phyloP scores from a whole-genome alignment of 805 yeast genomes.

The Yamadazyma kitorensis region DNA sequence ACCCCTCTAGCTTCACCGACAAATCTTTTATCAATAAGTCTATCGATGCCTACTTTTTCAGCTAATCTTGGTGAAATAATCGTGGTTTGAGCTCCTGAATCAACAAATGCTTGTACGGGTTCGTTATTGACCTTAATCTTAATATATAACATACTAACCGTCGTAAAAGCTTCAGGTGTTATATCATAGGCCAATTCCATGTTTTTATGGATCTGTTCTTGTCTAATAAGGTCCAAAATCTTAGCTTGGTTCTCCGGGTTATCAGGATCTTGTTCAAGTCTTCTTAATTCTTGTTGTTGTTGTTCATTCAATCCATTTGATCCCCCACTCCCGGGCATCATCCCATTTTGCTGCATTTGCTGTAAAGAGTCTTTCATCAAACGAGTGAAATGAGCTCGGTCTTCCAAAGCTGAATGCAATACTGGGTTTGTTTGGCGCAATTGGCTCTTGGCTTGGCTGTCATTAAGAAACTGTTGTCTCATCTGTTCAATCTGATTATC shows the following conservation, averaged over 20 bases:
- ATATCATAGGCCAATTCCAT: constrained; percentile 76
- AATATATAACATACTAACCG: constrained; percentile 81
- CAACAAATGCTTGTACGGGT: constrained; percentile 89
- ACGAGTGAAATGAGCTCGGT: constrained; percentile 48
- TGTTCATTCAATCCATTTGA: constrained; percentile 5
- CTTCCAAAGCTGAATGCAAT: constrained; percentile 42
- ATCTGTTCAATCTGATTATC: constrained; percentile 43
- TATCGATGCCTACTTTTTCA: constrained; percentile 62
- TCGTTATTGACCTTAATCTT: constrained; percentile 74
- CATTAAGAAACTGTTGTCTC: constrained; percentile 46
- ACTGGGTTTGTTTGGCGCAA: constrained; percentile 43
- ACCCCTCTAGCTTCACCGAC: constrained; percentile 88
- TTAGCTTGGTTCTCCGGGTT: constrained; percentile 64
- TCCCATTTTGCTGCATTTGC: constrained; percentile 22
- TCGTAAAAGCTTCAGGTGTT: constrained; percentile 85
- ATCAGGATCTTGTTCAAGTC: constrained; percentile 63
- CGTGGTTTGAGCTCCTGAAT: constrained; percentile 93
- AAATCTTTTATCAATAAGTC: constrained; percentile 76
- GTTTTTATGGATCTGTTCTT: constrained; percentile 76
- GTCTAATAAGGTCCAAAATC: constrained; percentile 65
- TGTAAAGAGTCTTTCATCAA: constrained; percentile 31
- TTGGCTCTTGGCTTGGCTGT: constrained; percentile 39
- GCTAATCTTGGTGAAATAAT: constrained; percentile 79
- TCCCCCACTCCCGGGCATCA: not conserved
- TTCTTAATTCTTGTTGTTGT: constrained; percentile 50